phyloP scores from a whole-genome alignment of 108 stramenopile genomes.

The Skeletonema marinoi region DNA sequence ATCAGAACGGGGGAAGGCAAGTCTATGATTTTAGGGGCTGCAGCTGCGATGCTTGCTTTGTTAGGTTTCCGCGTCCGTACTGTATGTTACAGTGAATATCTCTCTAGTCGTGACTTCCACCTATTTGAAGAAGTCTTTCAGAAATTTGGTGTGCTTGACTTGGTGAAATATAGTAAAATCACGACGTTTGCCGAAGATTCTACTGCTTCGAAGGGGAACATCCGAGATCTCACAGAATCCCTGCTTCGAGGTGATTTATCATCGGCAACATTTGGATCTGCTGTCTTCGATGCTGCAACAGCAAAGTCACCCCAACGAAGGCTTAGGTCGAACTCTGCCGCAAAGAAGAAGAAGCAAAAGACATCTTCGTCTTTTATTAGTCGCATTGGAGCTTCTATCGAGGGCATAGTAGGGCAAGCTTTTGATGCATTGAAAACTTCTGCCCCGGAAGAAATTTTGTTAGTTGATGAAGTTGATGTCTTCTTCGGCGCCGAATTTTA shows the following conservation, averaged over 20 bases:
- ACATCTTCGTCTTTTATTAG: background rate
- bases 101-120: constrained; percentile 53
- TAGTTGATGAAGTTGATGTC: constrained; percentile 72
- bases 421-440: background rate
- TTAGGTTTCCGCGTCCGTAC: constrained; percentile 61
- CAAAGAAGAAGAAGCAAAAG: constrained; percentile 5
- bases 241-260: constrained; percentile 37
- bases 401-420: background rate
- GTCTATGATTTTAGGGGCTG: constrained; percentile 66
- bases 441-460: constrained; percentile 37
- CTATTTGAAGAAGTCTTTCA: constrained; percentile 61
- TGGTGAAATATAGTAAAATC: constrained; percentile 63
- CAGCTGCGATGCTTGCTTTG: constrained; percentile 50
- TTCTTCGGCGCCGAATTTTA: constrained; percentile 72
- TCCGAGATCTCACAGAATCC: constrained; percentile 49
- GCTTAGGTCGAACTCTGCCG: background rate
- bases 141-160: constrained; percentile 30
- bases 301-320: constrained; percentile 1
- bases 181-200: constrained; percentile 58
- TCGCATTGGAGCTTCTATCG: background rate
- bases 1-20: constrained; percentile 69
- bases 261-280: background rate
- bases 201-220: constrained; percentile 61
- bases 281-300: background rate
- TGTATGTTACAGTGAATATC: constrained; percentile 71